phyloP scores from a whole-genome alignment of 176 grass and related monocot species.

The Zoysia japonica region DNA sequence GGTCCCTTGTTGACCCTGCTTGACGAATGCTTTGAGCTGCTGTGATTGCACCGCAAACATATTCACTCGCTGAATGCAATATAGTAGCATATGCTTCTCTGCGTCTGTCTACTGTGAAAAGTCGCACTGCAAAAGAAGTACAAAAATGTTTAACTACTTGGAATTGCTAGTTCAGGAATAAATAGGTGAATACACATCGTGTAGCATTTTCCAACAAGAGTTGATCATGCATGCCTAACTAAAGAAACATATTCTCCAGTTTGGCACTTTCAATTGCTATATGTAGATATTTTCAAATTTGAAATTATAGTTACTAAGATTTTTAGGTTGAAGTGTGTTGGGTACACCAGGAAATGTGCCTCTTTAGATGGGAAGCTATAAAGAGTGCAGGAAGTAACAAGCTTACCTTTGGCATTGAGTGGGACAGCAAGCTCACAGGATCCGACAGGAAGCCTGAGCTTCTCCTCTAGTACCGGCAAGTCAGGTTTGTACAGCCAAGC shows the following conservation, averaged over 20 bases:
- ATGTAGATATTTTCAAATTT: not conserved
- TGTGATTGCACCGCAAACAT: constrained; percentile 89
- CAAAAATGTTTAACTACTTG: constrained; percentile 17
- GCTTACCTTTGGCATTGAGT: constrained; percentile 77
- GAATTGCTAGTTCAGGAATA: not conserved
- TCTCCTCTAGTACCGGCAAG: constrained; percentile 59
- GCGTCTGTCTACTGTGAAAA: constrained; percentile 60
- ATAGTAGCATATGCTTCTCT: constrained; percentile 90
- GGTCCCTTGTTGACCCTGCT: constrained; percentile 82
- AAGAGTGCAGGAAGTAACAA: constrained; percentile 3
- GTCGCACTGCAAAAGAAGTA: constrained; percentile 57
- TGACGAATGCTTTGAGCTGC: constrained; percentile 91
- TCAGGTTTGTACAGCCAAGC: constrained; percentile 84
- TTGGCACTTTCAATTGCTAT: too few relatives aligned
- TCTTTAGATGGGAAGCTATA: not conserved
- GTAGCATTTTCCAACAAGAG: not conserved
- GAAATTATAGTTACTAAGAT: not conserved
- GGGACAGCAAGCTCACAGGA: constrained; percentile 89
- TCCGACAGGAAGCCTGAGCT: constrained; percentile 77
- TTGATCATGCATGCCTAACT: not conserved
- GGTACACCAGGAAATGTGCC: not conserved
- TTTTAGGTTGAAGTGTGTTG: not conserved
- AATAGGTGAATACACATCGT: not conserved
- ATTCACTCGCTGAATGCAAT: constrained; percentile 80
- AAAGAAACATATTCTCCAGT: not conserved